Evolutionary conservation across 2,329 filamentous ascomycete genomes (phyloP).

Genomic region (Xylaria arbuscula): DNA sequence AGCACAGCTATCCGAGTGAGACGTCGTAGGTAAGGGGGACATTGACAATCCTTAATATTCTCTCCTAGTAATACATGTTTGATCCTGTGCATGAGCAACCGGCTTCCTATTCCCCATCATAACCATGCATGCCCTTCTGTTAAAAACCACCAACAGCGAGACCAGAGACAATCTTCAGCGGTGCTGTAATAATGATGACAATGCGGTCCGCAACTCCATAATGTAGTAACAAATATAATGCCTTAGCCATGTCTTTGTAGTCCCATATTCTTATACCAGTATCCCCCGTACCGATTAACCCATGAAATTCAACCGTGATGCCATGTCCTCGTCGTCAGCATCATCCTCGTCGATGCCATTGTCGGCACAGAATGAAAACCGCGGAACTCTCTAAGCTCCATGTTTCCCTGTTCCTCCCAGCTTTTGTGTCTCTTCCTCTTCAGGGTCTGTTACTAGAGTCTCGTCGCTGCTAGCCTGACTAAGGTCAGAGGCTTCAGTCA

Average conservation of each 20-base stretch:
- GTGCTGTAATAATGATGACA: too few relatives aligned
- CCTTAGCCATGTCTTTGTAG: not conserved
- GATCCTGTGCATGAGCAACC: conserved; percentile 5
- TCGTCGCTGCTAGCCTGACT: conserved; percentile 18
- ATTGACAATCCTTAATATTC: not conserved
- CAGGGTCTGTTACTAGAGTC: conserved; percentile 3
- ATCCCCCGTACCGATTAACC: conserved; percentile 16
- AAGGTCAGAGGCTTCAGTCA: conserved; percentile 1
- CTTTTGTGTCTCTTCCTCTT: not conserved
- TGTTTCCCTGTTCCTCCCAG: not conserved
- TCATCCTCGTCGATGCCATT: conserved; percentile 26
- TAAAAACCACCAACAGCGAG: not conserved
- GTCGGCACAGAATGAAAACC: not conserved
- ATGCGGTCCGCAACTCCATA: too few relatives aligned
- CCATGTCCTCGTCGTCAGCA: conserved; percentile 35
- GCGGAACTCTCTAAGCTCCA: not conserved
- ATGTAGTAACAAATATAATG: not conserved
- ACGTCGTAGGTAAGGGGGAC: not conserved
- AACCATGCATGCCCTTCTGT: not conserved
- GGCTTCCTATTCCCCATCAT: not conserved
- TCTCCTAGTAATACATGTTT: conserved; percentile 5
- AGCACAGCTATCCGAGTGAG: not conserved
- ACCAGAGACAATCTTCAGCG: not conserved
- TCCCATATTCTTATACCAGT: not conserved
- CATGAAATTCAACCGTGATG: conserved; percentile 37